Evolutionary conservation across 768 basidiomycete species (phyloP).

Genomic region (Gloeostereum incarnatum): DNA sequence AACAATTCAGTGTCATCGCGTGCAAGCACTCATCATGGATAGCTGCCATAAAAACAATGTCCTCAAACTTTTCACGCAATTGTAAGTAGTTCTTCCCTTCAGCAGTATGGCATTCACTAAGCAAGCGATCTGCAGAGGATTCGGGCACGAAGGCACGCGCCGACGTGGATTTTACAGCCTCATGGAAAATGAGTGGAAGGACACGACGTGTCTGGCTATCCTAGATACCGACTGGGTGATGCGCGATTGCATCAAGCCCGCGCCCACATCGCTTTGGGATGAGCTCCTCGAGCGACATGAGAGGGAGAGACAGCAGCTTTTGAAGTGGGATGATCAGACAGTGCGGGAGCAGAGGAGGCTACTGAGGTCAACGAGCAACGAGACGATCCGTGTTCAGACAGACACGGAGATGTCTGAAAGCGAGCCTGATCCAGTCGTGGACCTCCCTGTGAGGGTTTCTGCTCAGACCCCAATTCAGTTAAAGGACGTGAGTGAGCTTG

Average conservation of each 20-base stretch:
- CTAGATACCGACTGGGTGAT: slow-evolving; percentile 54
- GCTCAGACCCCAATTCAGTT: too few relatives aligned
- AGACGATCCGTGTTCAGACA: slow-evolving; percentile 24
- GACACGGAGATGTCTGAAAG: background rate
- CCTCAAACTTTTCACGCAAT: slow-evolving; percentile 36
- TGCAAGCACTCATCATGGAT: slow-evolving; percentile 41
- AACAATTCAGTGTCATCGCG: slow-evolving; percentile 33
- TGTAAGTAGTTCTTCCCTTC: slow-evolving; percentile 15
- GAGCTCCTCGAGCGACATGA: slow-evolving; percentile 53
- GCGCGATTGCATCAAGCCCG: slow-evolving; percentile 17
- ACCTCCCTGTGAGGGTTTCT: too few relatives aligned
- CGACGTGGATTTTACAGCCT: slow-evolving; percentile 43
- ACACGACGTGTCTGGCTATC: slow-evolving; percentile 50
- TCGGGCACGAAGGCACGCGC: slow-evolving; percentile 54
- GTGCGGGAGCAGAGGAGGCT: slow-evolving; percentile 7
- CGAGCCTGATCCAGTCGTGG: background rate
- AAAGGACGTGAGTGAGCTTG: too few relatives aligned
- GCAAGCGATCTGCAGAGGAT: slow-evolving; percentile 28
- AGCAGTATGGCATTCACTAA: background rate
- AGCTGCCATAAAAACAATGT: slow-evolving; percentile 29
- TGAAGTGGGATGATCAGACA: slow-evolving; percentile 35
- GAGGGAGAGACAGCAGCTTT: slow-evolving; percentile 44
- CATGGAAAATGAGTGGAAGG: slow-evolving; percentile 39
- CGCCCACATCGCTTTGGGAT: slow-evolving; percentile 45
- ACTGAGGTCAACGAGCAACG: slow-evolving; percentile 28